Evolutionary conservation across 2,329 filamentous ascomycete species (phyloP), one percentile per base, ranked within the genome.

Genomic region (Cryphonectria naterciae): DNA sequence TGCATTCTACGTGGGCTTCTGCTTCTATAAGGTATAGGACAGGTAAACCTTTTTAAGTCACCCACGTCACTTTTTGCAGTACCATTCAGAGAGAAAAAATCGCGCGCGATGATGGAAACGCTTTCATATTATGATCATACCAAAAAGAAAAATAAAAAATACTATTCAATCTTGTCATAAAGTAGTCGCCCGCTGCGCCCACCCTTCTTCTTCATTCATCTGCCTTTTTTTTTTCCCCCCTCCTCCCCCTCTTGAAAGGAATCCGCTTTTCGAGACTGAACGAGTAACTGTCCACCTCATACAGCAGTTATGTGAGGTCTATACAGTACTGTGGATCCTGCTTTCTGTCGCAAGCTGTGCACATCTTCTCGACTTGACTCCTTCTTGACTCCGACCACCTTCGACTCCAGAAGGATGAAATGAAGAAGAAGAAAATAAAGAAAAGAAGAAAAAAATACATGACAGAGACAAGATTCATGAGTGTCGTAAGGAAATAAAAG

Each of bases 1-100:
- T 15, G 90, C 88, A 76, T 97, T 98, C 78, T 98, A 98, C 78
- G 89, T 97, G 76, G 95, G 93, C 1, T 98, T 98, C 78, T 97
- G 94, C 83, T 98, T 98, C 81, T 97, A 98, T 82, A 97, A 98
- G 85, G 93, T 97, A 62, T 96, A 85, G 67, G 5, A 13, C 8
- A 8, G 32, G 35, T 5, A 22, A 22, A 49, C 17, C 2, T 64
- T 32, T 32, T 32, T 2, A 7, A 39, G 28, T 25, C 35, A 39
- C 58, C 1, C 58, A 32, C 7, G 7, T 7, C 7, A 61, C 35
- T 61, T 15, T 15, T 39, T n/a, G 8, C 28, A 32, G 15, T 8
- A 13, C 54, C 46, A 49, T 49, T 49, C 46, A 49, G 2, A 32
- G 32, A 32, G 3, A 11, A n/a, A 10, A n/a, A 19, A 1, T 58